These are phyloP conservation scores for Fusarium pseudograminearum DNA, from an alignment of 2,329 filamentous ascomycete species.

Conservation along the genomic window DNA sequence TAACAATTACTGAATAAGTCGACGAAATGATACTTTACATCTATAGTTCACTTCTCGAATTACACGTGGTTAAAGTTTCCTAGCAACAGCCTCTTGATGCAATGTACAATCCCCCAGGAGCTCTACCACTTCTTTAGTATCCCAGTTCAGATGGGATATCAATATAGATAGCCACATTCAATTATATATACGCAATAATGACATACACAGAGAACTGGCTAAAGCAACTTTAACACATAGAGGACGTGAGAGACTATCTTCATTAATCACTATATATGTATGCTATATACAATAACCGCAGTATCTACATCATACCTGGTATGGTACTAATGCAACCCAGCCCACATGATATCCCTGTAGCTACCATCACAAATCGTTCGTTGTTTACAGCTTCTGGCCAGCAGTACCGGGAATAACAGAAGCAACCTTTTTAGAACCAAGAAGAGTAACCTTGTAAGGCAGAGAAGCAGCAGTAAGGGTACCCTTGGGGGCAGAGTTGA, in stretches of 20 bases:
- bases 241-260: too few relatives aligned
- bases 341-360: neutral
- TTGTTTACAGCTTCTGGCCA: constrained; percentile 51
- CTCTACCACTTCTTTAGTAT: neutral
- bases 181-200: neutral
- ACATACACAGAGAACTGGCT: neutral
- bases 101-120: neutral
- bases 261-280: neutral
- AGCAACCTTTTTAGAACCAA: constrained; percentile 62
- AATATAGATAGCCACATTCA: neutral
- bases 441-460: constrained; percentile 58
- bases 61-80: fast-evolving
- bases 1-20: neutral
- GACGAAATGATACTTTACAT: fast-evolving
- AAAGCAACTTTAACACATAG: too few relatives aligned
- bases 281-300: too few relatives aligned
- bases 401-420: constrained; percentile 55
- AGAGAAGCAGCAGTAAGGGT: constrained; percentile 66
- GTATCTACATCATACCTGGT: neutral
- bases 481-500: constrained; percentile 58
- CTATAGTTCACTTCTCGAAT: neutral
- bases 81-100: neutral
- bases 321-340: too few relatives aligned
- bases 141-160: fast-evolving
- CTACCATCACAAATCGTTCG: neutral